Conservation (phyloP, 2,329 filamentous ascomycete genomes). For the Geosmithia flava region DNA sequence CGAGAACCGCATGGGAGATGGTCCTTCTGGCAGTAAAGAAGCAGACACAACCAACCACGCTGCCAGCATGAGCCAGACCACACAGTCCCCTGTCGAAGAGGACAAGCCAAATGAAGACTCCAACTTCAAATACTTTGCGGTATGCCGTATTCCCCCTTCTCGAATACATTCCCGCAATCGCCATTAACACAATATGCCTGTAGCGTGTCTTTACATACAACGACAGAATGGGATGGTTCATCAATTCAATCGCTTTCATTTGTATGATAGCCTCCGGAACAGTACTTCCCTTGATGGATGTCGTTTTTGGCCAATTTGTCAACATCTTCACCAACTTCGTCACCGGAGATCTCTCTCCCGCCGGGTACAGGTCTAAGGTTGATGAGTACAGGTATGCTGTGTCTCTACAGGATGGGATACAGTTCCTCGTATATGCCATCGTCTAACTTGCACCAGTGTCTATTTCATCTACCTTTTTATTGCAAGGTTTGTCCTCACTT, state of each 20-base stretch:
- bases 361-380: constrained; percentile 35
- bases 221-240: constrained; percentile 20
- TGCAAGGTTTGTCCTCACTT: constrained; percentile 39
- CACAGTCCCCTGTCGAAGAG: no score
- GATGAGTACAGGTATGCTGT: constrained; percentile 26
- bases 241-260: constrained; percentile 20
- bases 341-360: constrained; percentile 24
- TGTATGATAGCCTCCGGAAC: constrained; percentile 23
- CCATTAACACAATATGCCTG: not conserved
- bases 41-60: no score
- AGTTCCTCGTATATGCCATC: not conserved
- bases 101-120: not conserved
- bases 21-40: not conserved
- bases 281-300: constrained; percentile 41
- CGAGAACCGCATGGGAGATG: not conserved
- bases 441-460: constrained; percentile 19
- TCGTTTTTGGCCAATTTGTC: constrained; percentile 43
- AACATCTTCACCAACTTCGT: constrained; percentile 46
- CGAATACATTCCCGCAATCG: not conserved
- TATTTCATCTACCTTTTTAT: constrained; percentile 47
- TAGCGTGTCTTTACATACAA: constrained; percentile 26
- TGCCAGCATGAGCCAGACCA: no score
- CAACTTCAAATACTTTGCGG: not conserved
- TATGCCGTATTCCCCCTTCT: not conserved
- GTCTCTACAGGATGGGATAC: not conserved